Conservation (phyloP, 2,329 filamentous ascomycete species). For the Pseudogymnoascus sp. region DNA sequence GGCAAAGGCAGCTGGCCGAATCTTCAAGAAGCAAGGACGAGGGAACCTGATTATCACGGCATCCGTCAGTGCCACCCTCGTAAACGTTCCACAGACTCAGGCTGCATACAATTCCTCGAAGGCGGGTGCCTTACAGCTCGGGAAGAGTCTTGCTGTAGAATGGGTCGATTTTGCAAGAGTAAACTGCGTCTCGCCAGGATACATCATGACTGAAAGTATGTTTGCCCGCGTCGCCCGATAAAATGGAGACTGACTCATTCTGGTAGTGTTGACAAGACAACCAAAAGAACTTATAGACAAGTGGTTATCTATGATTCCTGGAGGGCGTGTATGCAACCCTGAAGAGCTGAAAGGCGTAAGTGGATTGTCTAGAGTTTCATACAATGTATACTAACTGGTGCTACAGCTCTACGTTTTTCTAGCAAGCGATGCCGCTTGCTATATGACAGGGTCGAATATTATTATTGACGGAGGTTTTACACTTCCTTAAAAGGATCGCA, state of each 20-base stretch:
- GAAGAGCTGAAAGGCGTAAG: slow-evolving; percentile 30
- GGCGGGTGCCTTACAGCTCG: slow-evolving; percentile 34
- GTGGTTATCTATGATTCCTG: slow-evolving; percentile 16
- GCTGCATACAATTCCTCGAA: slow-evolving; percentile 37
- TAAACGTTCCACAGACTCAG: slow-evolving; percentile 34
- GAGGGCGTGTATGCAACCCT: slow-evolving; percentile 12
- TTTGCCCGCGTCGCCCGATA: neutral
- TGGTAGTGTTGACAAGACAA: neutral
- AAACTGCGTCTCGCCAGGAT: slow-evolving; percentile 32
- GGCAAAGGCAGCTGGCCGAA: slow-evolving; percentile 16
- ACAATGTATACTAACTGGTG: neutral
- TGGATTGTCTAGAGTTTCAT: neutral
- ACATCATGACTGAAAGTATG: slow-evolving; percentile 3
- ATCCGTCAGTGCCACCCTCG: slow-evolving; percentile 33
- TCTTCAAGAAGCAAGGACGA: slow-evolving; percentile 30
- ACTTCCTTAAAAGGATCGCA: slow-evolving; percentile 14
- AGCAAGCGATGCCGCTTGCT: slow-evolving; percentile 51
- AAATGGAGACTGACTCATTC: neutral
- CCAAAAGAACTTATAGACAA: neutral
- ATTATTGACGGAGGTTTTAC: slow-evolving; percentile 24
- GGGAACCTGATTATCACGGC: slow-evolving; percentile 35
- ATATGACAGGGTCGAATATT: slow-evolving; percentile 38
- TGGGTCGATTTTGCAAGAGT: slow-evolving; percentile 36
- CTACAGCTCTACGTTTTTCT: slow-evolving; percentile 38
- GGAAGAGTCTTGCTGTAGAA: slow-evolving; percentile 35